Conservation (phyloP, 2,329 filamentous ascomycete species). For the Ascochyta rabiei region DNA sequence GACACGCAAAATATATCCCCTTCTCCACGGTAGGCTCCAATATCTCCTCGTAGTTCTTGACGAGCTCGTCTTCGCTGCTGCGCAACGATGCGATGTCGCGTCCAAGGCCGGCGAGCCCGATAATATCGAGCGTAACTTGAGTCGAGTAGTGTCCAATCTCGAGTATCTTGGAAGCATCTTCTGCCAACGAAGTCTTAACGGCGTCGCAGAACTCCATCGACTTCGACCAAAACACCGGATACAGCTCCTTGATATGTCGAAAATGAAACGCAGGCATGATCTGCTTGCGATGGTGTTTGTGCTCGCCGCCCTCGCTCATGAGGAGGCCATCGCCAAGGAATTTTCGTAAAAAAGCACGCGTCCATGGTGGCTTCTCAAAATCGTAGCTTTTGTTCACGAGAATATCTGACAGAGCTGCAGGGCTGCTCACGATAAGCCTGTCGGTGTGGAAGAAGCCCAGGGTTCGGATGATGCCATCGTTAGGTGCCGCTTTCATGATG, state of each 20-base stretch:
- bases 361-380: conserved; percentile 57
- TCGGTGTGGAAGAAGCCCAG: conserved; percentile 48
- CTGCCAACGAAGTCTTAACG: conserved; percentile 61
- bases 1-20: conserved; percentile 51
- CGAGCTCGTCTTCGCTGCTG: conserved; percentile 51
- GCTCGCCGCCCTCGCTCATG: conserved; percentile 57
- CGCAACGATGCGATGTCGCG: conserved; percentile 51
- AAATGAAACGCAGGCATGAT: conserved; percentile 86
- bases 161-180: conserved; percentile 47
- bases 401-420: conserved; percentile 56
- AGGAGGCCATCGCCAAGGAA: conserved; percentile 60
- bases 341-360: conserved; percentile 53
- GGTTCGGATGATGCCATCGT: conserved; percentile 50
- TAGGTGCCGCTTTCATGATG: conserved; percentile 48
- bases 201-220: conserved; percentile 68
- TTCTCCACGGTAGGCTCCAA: conserved; percentile 57
- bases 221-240: conserved; percentile 84
- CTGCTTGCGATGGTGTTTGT: conserved; percentile 68
- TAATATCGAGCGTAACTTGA: conserved; percentile 55
- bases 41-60: conserved; percentile 52
- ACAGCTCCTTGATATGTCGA: conserved; percentile 82
- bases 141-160: conserved; percentile 53
- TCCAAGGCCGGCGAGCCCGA: conserved; percentile 54
- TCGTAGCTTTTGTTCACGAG: conserved; percentile 61
- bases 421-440: conserved; percentile 47